These are phyloP conservation scores for Hypoxylon rubiginosum DNA, from an alignment of 2,329 filamentous ascomycete species.

Conservation along the genomic window DNA sequence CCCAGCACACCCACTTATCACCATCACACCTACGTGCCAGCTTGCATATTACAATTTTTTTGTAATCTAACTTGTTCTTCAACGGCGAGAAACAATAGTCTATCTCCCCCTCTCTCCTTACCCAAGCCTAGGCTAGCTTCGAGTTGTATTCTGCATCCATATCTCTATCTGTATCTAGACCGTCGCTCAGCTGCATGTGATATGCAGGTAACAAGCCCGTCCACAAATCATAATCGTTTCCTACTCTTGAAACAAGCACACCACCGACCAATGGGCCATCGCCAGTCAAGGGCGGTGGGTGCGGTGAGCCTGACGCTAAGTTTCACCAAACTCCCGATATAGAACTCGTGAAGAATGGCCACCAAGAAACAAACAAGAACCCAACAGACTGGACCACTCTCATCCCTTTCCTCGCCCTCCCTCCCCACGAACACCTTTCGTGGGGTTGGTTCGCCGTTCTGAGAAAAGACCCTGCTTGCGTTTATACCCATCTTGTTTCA, in stretches of 20 bases:
- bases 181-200: slow-evolving; percentile 27
- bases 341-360: slow-evolving; percentile 34
- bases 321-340: slow-evolving; percentile 38
- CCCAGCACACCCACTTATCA: slow-evolving; percentile 30
- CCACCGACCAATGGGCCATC: slow-evolving; percentile 16
- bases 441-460: slow-evolving; percentile 25
- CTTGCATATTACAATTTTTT: slow-evolving; percentile 15
- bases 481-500: slow-evolving; percentile 16
- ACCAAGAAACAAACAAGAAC: slow-evolving; percentile 30
- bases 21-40: slow-evolving; percentile 26
- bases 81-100: slow-evolving; percentile 4
- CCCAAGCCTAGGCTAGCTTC: background rate
- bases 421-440: slow-evolving; percentile 36
- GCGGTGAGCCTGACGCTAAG: slow-evolving; percentile 37
- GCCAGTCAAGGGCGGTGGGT: slow-evolving; percentile 25
- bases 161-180: slow-evolving; percentile 3
- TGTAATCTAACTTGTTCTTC: slow-evolving; percentile 7
- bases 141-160: background rate
- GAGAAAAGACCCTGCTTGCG: slow-evolving; percentile 9
- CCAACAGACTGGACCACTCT: background rate
- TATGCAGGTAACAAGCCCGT: slow-evolving; percentile 14
- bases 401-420: slow-evolving; percentile 8
- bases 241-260: slow-evolving; percentile 32
- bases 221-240: slow-evolving; percentile 28
- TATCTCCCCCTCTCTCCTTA: background rate